Evolutionary conservation across 2,329 filamentous ascomycete species (phyloP).

Genomic region (Cercospora sp.): DNA sequence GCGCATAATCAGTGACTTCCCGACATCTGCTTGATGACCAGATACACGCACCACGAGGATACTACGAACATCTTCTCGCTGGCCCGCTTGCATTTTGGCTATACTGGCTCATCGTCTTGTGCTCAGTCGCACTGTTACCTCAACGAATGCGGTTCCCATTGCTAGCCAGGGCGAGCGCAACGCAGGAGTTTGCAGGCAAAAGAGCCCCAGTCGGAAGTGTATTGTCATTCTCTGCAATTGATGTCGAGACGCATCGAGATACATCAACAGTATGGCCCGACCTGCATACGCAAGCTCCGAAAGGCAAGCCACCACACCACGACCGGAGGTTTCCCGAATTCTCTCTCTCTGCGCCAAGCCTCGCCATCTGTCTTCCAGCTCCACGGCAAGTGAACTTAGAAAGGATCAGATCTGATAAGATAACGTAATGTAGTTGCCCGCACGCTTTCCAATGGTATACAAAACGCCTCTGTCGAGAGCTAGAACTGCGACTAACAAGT

Average conservation of each 20-base stretch:
- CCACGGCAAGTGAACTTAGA: not conserved
- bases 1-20: too few species aligned
- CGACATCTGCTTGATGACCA: too few species aligned
- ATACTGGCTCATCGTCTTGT: not conserved
- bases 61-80: not conserved
- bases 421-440: not conserved
- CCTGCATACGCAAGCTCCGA: not conserved
- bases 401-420: constrained; percentile 4
- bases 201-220: not conserved
- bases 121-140: not conserved
- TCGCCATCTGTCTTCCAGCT: not conserved
- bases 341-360: not conserved
- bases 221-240: not conserved
- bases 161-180: too few species aligned
- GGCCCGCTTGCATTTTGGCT: too few species aligned
- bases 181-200: not conserved
- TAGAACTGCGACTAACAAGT: not conserved
- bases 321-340: not conserved
- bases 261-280: too few species aligned
- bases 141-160: not conserved
- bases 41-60: not conserved
- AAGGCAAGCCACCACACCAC: not conserved
- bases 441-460: not conserved
- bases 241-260: too few species aligned
- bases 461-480: not conserved